Percentiles rank a stretch among this genome's conserved stretches.
Evolutionary conservation across 2,329 filamentous ascomycete species (phyloP).

Genomic region (Trichoderma arundinaceum): DNA sequence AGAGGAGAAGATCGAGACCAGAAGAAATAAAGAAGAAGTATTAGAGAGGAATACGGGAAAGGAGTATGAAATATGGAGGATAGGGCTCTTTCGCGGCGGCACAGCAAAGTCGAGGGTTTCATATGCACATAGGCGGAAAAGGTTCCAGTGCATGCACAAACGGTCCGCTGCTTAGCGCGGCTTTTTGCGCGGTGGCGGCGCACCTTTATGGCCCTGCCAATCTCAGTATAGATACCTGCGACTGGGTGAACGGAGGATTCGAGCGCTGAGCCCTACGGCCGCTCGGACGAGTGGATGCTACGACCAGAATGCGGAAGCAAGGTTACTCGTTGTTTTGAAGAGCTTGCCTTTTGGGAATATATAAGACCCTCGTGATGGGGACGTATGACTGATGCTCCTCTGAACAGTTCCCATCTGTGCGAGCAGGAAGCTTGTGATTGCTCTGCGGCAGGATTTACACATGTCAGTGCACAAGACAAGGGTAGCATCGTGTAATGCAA

Average conservation of each 20-base stretch:
- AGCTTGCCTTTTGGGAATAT: neutral
- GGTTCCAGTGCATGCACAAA: neutral
- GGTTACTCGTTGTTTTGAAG: neutral
- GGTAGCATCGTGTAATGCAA: no score
- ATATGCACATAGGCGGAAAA: conserved; percentile 23
- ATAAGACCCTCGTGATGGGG: no score
- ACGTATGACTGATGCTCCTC: no score
- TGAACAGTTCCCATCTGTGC: no score
- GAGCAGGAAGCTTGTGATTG: no score
- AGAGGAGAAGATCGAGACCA: neutral
- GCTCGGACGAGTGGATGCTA: conserved; percentile 28
- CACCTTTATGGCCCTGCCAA: neutral
- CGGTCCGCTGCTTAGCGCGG: neutral
- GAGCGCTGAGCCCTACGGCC: no score
- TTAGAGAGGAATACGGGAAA: neutral
- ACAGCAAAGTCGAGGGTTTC: neutral
- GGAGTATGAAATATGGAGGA: neutral
- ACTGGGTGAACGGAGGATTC: conserved; percentile 8
- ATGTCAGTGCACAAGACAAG: no score
- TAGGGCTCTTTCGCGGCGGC: neutral
- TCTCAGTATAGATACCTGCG: neutral
- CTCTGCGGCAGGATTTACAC: no score
- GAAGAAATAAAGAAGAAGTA: neutral
- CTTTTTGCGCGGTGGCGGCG: neutral
- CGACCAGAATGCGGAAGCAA: neutral